Percentiles rank a stretch among this genome's conserved stretches.
Evolutionary conservation across 202 grass and related monocot species (phyloP).

Genomic region (Zoysia matrella): DNA sequence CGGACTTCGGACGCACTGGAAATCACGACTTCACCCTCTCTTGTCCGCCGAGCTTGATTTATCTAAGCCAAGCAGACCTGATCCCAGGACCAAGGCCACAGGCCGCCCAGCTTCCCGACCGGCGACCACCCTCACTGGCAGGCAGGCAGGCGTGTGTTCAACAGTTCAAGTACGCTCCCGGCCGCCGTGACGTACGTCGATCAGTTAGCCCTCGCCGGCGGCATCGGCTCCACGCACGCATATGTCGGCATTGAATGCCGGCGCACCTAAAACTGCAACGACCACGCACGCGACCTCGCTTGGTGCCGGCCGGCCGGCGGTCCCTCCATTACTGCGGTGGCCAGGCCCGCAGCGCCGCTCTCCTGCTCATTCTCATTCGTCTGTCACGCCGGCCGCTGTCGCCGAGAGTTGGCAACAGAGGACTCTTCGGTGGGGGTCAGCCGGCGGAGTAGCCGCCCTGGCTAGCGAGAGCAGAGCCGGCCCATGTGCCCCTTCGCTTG

Average conservation of each 20-base stretch:
- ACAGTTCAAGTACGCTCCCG: constrained; percentile 28
- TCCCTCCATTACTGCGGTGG: not conserved
- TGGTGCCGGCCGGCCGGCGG: not conserved
- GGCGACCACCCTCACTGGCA: not conserved
- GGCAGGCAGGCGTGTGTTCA: constrained; percentile 11
- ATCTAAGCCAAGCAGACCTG: no score
- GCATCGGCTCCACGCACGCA: constrained; percentile 29
- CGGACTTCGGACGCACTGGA: no score
- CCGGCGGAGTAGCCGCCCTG: constrained; percentile 45
- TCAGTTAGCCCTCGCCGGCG: constrained; percentile 22
- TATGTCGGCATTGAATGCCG: constrained; percentile 30
- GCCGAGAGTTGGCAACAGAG: not conserved
- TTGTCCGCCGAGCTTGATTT: no score
- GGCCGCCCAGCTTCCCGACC: no score
- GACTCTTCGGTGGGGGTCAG: not conserved
- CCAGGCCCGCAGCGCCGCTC: not conserved
- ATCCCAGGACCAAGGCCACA: no score
- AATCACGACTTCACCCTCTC: no score
- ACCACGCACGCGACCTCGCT: no score
- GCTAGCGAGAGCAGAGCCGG: constrained; percentile 33
- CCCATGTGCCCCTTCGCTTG: constrained; percentile 59
- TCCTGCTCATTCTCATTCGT: constrained; percentile 34
- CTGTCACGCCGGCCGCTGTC: constrained; percentile 23
- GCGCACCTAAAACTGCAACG: constrained; percentile 27
- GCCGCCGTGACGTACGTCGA: constrained; percentile 23